Evolutionary conservation across 1,284 basidiomycete species (phyloP).

Genomic region (Apiotrichum veenhuisii): DNA sequence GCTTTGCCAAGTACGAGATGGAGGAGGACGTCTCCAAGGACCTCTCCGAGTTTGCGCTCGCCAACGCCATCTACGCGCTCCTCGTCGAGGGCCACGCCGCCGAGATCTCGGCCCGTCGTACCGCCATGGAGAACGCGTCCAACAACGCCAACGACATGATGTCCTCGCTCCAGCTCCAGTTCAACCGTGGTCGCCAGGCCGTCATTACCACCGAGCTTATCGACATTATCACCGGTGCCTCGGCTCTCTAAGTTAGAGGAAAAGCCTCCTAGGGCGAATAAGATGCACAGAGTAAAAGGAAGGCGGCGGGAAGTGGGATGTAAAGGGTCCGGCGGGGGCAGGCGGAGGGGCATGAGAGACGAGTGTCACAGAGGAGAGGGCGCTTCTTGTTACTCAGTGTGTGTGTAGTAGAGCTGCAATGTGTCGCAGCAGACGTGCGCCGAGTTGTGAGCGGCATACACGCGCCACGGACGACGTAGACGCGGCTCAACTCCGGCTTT

Average conservation of each 20-base stretch:
- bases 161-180: slow-evolving; percentile 76
- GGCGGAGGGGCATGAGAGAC: no score
- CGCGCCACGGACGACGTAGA: no score
- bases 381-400: no score
- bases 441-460: no score
- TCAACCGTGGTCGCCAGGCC: slow-evolving; percentile 99
- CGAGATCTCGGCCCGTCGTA: slow-evolving; percentile 73
- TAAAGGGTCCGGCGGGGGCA: no score
- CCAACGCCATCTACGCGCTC: slow-evolving; percentile 93
- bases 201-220: slow-evolving; percentile 59
- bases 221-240: slow-evolving; percentile 30
- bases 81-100: slow-evolving; percentile 95
- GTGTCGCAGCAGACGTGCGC: no score
- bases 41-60: slow-evolving; percentile 90
- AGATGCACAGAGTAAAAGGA: slow-evolving; percentile 17
- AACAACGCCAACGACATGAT: slow-evolving; percentile 97
- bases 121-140: slow-evolving; percentile 99
- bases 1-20: slow-evolving; percentile 89
- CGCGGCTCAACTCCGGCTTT: no score
- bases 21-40: slow-evolving; percentile 94
- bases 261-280: slow-evolving; percentile 10
- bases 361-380: no score
- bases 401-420: no score
- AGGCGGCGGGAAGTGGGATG: not conserved
- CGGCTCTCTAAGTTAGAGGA: slow-evolving; percentile 21